Evolutionary conservation across 1,284 basidiomycete species (phyloP).

Genomic region (Trichosporon coremiiforme): DNA sequence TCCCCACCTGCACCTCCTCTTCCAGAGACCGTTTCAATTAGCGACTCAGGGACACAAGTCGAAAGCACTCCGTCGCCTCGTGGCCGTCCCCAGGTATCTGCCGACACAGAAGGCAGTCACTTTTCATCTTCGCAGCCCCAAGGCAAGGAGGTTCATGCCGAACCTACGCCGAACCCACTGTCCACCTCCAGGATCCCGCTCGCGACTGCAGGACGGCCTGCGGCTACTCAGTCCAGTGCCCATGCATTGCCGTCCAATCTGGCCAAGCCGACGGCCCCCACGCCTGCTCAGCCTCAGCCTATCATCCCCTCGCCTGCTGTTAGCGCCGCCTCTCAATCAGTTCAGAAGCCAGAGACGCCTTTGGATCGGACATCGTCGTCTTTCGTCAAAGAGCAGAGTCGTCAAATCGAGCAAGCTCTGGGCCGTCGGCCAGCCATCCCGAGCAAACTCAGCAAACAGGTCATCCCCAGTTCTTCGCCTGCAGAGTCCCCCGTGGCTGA

Average conservation of each 20-base stretch:
- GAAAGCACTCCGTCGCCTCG: neutral
- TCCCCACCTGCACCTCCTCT: neutral
- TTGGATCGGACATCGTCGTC: neutral
- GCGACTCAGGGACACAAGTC: neutral
- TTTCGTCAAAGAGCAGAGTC: constrained; percentile 8
- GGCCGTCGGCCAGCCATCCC: neutral
- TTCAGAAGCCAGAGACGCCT: neutral
- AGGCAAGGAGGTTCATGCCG: neutral
- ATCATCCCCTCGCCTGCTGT: neutral
- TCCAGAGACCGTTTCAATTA: neutral
- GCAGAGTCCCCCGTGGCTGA: neutral
- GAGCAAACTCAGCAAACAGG: constrained; percentile 8
- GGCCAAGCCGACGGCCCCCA: neutral
- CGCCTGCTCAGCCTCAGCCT: neutral
- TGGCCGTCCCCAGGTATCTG: too few species aligned
- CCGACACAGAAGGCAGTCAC: neutral
- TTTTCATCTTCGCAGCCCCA: neutral
- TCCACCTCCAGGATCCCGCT: neutral
- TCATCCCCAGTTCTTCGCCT: neutral
- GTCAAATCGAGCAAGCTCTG: neutral
- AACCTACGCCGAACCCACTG: neutral
- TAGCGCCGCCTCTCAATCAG: neutral
- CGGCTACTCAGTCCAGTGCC: neutral
- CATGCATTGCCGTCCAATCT: neutral
- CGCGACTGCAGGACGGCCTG: neutral